Evolutionary conservation across 192 early-diverging fungal genomes (phyloP).

Genomic region (Funneliformis mosseae): DNA sequence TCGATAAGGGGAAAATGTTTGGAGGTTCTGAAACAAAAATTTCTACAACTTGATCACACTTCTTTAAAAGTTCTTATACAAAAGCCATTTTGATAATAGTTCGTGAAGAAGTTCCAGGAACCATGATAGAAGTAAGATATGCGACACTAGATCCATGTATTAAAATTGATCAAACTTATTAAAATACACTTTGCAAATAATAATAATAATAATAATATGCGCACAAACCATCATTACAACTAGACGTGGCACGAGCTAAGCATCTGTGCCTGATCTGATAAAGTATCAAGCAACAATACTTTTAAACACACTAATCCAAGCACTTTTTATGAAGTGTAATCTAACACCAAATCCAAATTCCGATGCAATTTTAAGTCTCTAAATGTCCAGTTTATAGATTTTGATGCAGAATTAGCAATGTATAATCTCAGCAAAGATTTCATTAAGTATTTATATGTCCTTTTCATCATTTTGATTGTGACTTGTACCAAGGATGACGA

Average conservation of each 20-base stretch:
- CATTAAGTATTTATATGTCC: conserved; percentile 74
- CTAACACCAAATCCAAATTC: conserved; percentile 65
- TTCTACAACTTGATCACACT: conserved; percentile 20
- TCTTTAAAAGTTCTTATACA: no score
- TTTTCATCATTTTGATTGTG: conserved; percentile 49
- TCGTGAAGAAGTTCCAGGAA: conserved; percentile 46
- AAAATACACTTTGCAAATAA: no score
- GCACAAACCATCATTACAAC: no score
- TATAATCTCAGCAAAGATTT: no score
- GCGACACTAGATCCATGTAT: not conserved
- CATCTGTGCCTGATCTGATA: no score
- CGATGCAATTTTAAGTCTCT: no score
- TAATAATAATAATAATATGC: no score
- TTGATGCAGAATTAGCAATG: conserved; percentile 39
- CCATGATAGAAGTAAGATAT: no score
- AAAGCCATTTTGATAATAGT: conserved; percentile 39
- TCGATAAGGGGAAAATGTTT: conserved; percentile 27
- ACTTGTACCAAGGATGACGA: conserved; percentile 34
- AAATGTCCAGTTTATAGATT: not conserved
- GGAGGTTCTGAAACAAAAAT: conserved; percentile 80
- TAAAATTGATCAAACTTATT: no score
- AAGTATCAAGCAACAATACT: no score
- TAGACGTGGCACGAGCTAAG: no score
- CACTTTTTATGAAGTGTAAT: not conserved
- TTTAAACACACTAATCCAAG: conserved; percentile 46